Conservation (phyloP, 441 rosid genomes). For the Monsonia emarginata region DNA sequence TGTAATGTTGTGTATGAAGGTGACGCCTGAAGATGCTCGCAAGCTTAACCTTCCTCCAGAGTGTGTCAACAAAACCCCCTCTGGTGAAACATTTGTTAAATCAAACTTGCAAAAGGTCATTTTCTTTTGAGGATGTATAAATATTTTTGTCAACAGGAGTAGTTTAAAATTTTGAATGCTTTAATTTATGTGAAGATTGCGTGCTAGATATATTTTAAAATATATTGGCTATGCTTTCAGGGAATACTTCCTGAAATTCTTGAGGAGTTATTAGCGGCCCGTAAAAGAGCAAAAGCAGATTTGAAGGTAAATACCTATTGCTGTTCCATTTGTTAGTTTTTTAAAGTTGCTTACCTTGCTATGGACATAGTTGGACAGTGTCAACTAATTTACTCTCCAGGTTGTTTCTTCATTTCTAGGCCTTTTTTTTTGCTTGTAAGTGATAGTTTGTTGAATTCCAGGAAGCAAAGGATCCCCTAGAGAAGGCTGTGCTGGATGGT, state of each 20-base stretch:
- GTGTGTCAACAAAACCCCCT: constrained; percentile 74
- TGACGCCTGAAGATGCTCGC: constrained; percentile 75
- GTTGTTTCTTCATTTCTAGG: constrained; percentile 9
- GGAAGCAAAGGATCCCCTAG: constrained; percentile 97
- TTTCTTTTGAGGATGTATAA: not conserved
- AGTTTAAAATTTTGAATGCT: not conserved
- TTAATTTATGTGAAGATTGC: not conserved
- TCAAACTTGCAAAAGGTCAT: constrained; percentile 71
- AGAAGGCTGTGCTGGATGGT: constrained; percentile 94
- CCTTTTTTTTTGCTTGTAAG: constrained; percentile 8
- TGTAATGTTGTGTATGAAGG: constrained; percentile 36
- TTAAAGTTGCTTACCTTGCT: constrained; percentile 5
- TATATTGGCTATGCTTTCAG: constrained; percentile 29
- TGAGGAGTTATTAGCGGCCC: constrained; percentile 83
- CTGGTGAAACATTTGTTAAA: constrained; percentile 91
- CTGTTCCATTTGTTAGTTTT: constrained; percentile 9
- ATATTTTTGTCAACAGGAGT: not conserved
- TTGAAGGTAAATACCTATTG: constrained; percentile 45
- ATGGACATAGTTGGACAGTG: not conserved
- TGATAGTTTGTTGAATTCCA: constrained; percentile 26
- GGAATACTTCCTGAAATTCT: constrained; percentile 99
- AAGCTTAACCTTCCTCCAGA: constrained; percentile 80
- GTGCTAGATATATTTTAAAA: not conserved
- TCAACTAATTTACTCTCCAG: not conserved
- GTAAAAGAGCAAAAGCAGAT: constrained; percentile 95